Conservation (phyloP, 2,329 filamentous ascomycete species). For the Iodosphaeria phyllophila region DNA sequence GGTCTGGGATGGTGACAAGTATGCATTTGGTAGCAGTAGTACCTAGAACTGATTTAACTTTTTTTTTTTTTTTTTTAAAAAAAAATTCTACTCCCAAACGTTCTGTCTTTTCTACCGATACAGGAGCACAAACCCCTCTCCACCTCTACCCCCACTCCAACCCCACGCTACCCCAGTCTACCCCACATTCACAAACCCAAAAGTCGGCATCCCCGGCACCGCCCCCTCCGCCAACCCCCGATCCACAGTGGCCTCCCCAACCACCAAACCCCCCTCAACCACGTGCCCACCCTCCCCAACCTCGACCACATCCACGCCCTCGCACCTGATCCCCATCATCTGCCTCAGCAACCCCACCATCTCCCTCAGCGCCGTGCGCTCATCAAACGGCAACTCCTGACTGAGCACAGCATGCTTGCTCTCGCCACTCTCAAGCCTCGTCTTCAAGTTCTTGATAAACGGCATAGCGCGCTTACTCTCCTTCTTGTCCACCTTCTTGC, state of each 20-base stretch:
- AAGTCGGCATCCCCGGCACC: constrained; percentile 2
- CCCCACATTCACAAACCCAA: constrained; percentile 2
- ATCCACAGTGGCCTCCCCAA: background rate
- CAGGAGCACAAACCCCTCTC: too few relatives aligned
- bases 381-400: constrained; percentile 73
- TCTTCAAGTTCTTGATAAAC: constrained; percentile 79
- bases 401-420: constrained; percentile 52
- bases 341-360: constrained; percentile 70
- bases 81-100: too few relatives aligned
- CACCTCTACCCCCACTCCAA: too few relatives aligned
- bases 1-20: too few relatives aligned
- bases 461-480: constrained; percentile 98
- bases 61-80: too few relatives aligned
- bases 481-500: constrained; percentile 69
- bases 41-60: too few relatives aligned
- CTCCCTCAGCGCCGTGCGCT: constrained; percentile 53
- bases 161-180: too few relatives aligned
- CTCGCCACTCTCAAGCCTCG: constrained; percentile 56
- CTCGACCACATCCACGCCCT: constrained; percentile 50
- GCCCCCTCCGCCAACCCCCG: constrained; percentile 1
- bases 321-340: constrained; percentile 49
- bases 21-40: too few relatives aligned
- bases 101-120: too few relatives aligned
- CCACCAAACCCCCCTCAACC: constrained; percentile 16
- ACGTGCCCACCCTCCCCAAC: constrained; percentile 54